phyloP scores from a whole-genome alignment of 2,329 filamentous ascomycete species.

The Immersiporthe knoxdaviesiana region DNA sequence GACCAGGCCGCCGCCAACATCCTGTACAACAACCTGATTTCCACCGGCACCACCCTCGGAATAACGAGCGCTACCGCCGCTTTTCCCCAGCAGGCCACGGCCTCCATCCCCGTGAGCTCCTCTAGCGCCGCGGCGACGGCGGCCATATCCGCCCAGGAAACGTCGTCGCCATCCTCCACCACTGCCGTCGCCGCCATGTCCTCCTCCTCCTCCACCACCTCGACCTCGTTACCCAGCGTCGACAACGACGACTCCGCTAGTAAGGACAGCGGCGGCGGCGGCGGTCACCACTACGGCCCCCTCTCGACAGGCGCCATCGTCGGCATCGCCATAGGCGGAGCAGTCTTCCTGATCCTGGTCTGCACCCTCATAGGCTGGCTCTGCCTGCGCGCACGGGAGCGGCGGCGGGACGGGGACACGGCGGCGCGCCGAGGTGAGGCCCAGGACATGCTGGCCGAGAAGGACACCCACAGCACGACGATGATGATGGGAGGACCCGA shows the following conservation, averaged over 20 bases:
- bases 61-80: not conserved
- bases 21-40: not conserved
- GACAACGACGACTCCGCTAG: not conserved
- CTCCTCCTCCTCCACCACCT: not conserved
- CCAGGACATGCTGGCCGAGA: constrained; percentile 49
- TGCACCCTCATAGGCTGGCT: constrained; percentile 48
- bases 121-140: not conserved
- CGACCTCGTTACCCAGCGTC: not conserved
- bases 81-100: not conserved
- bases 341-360: constrained; percentile 45
- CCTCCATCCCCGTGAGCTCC: not conserved
- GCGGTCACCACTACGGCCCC: constrained; percentile 24
- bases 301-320: constrained; percentile 49
- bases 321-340: constrained; percentile 50
- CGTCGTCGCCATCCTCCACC: not conserved
- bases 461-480: constrained; percentile 43
- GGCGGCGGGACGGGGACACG: constrained; percentile 15
- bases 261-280: not conserved
- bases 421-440: constrained; percentile 28
- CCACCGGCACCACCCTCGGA: not conserved
- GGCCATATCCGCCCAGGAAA: not conserved
- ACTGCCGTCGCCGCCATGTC: not conserved
- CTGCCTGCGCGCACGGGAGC: constrained; percentile 43
- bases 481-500: constrained; percentile 45
- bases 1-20: not conserved